Base-by-base conservation (phyloP, 345 rosid genomes). In the Brassica cretica region DNA sequence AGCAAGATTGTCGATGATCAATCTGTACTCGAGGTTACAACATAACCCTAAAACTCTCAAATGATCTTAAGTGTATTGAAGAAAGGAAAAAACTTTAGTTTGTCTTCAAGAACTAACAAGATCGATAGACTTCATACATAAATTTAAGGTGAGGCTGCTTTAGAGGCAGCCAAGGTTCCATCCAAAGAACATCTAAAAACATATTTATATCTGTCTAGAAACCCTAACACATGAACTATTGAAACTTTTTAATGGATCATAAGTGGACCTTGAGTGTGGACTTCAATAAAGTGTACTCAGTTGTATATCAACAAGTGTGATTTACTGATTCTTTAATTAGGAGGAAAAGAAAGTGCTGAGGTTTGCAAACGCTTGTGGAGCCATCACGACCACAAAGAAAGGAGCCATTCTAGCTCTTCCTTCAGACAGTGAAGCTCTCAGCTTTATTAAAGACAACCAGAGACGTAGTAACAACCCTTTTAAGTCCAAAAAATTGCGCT, bases 381-480 rank as follows among this genome's bases (percentile, higher is more conserved):
- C 99, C 71, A 91, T 95, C 73, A 95, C 99, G 1, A 95, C 99
- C 0, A 93, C 93, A 73, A 90, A 91, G 64, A 93, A 93, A 73
- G 99, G 99, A 65, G 99, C 99, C 33, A 93, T 95, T 66, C 98
- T 96, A 8, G 97, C 98, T 66, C 97, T 95, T 32, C 99, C 98
- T 1, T 56, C 84, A 0, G 72, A 81, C 53, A 14, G 80, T 4
- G 97, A 88, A 29, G 96, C 66, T 76, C 88, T 80, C 56, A n/a
- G 66, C 71, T 80, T 89, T 63, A 66, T 90, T 60, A 75, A 86
- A 9, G 84, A 80, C 79, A 70, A 70, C 4, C 35, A 75, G 70
- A 81, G 10, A 32, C 56, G 24, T 30, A 0, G 25, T 30, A 15
- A 56, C 64, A 16, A 58, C n/a, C 56, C 21, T 44, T 61, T 73